Evolutionary conservation across 331 rosid species (phyloP).

Genomic region (Telfairia occidentalis): DNA sequence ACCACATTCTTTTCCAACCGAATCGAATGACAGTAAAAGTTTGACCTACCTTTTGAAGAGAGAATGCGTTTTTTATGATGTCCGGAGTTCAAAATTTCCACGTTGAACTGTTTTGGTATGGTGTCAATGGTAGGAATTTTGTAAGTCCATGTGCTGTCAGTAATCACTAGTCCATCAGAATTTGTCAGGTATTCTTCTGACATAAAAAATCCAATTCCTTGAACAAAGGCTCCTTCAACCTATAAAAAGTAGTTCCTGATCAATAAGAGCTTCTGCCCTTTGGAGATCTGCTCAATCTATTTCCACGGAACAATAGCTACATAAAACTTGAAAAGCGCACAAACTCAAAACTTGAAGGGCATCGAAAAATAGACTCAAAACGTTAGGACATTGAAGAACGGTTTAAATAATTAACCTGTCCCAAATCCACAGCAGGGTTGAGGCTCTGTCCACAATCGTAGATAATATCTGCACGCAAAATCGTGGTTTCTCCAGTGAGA

Average conservation of each 20-base stretch:
- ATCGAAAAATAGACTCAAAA: background rate
- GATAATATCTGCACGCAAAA: slow-evolving; percentile 64
- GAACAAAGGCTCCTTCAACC: slow-evolving; percentile 96
- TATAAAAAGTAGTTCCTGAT: slow-evolving; percentile 23
- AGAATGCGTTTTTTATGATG: slow-evolving; percentile 64
- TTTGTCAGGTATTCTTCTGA: slow-evolving; percentile 62
- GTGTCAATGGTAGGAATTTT: slow-evolving; percentile 84
- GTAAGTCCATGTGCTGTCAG: slow-evolving; percentile 74
- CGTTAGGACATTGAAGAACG: background rate
- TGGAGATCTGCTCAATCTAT: background rate
- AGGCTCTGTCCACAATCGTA: slow-evolving; percentile 95
- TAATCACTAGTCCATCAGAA: slow-evolving; percentile 48
- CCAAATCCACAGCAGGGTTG: slow-evolving; percentile 94
- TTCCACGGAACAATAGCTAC: background rate
- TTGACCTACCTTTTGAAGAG: slow-evolving; percentile 66
- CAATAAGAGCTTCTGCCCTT: background rate
- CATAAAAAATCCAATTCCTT: slow-evolving; percentile 89
- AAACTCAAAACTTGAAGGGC: background rate
- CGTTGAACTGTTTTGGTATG: slow-evolving; percentile 74
- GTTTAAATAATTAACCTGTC: slow-evolving; percentile 50
- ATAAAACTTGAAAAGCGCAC: background rate
- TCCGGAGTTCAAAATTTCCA: slow-evolving; percentile 66
- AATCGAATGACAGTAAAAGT: background rate
- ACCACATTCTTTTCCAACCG: background rate
- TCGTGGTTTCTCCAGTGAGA: slow-evolving; percentile 67